Conservation (phyloP, 768 basidiomycete species). For the Lactifluus pinguis region DNA sequence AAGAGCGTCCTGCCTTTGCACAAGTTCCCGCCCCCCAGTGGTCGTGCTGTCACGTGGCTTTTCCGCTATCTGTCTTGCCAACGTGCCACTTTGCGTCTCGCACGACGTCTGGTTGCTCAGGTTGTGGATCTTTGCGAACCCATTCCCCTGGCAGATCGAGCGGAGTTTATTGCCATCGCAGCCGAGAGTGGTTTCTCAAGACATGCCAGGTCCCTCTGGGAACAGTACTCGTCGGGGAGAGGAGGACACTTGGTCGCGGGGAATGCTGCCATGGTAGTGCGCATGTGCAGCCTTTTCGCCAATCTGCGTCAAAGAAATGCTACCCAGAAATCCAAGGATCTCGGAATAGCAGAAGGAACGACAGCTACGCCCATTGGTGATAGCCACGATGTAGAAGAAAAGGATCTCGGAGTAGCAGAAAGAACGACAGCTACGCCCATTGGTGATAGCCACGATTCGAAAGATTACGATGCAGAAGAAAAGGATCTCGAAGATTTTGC, state of each 20-base stretch:
- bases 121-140: conserved; percentile 33
- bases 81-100: conserved; percentile 36
- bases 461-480: background rate
- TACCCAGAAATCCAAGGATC: background rate
- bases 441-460: no score
- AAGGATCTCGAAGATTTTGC: conserved; percentile 30
- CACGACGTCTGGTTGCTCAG: conserved; percentile 42
- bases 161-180: conserved; percentile 37
- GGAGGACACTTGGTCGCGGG: conserved; percentile 35
- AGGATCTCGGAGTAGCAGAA: background rate
- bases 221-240: conserved; percentile 38
- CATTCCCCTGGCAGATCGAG: conserved; percentile 39
- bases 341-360: background rate
- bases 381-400: background rate
- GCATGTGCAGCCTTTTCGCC: conserved; percentile 42
- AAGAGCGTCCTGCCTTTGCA: conserved; percentile 25
- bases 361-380: background rate
- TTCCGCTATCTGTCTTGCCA: conserved; percentile 35
- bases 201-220: conserved; percentile 48
- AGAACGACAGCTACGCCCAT: background rate
- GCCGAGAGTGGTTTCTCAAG: conserved; percentile 41
- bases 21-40: conserved; percentile 43
- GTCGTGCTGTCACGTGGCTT: conserved; percentile 41
- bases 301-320: background rate
- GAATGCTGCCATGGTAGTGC: conserved; percentile 36